Evolutionary conservation across 106 monocot species (phyloP), one percentile per base, ranked within the genome.

Genomic region (Phalaenopsis aphrodite): DNA sequence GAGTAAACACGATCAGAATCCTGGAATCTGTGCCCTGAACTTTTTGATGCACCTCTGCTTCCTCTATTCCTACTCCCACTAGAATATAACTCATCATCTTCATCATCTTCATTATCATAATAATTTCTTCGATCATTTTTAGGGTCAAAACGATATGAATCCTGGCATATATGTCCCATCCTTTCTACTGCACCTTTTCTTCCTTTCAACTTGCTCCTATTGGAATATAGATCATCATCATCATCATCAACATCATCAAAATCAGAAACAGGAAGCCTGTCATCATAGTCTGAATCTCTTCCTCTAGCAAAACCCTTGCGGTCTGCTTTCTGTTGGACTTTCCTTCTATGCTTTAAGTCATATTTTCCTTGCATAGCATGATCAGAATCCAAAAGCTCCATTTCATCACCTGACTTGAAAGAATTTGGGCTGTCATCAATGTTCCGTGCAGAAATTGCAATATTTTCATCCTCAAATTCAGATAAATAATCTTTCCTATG

Each of bases 331-430:
- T 78, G 73, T 81, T 68, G 52, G 39, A 30, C 19, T 19, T 77
- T 66, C 58, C 72, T 83, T 77, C 83, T 79, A 78, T 52, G 78
- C 67, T 87, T 79, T 39, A 76, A 41, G 42, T 81, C 84, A 81
- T 73, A 19, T 24, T 77, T 42, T 3, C 15, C 77, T 45, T 65
- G 76, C 46, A 76, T 82, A 78, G 89, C 88, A 71, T 77, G 83
- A 81, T 88, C 85, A 78, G 78, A 85, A 69, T 57, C 77, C 5
- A 78, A 23, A 24, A 18, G 69, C 69, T 69, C 69, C 38, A 38
- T n/a, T 80, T 85, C 93, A 72, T 78, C 82, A 86, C 83, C 86
- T 30, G 83, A 84, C 49, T 66, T 73, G 69, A 68, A 85, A 80
- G 87, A 56, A 46, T 72, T 42, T 78, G 68, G 55, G 64, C 79